Evolutionary conservation across 2,329 filamentous ascomycete species (phyloP), one percentile per base, ranked within the genome.

Genomic region (Cladosporium sp.): DNA sequence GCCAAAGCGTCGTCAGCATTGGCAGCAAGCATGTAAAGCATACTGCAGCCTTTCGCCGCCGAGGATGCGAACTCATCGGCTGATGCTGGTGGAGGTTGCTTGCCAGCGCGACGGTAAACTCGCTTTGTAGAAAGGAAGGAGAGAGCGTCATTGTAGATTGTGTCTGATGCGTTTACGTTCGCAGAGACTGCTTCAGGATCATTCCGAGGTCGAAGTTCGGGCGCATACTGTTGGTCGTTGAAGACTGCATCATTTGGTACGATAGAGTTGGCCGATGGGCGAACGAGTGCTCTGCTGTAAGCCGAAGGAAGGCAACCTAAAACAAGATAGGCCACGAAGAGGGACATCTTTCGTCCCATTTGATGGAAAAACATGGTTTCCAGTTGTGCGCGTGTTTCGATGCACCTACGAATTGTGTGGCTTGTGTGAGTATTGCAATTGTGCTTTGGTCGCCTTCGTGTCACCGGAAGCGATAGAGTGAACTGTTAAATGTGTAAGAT

Each of bases 11-110:
- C 38, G 6, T 59, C 56, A 1, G 28, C 34, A 15, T 37, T 52
- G 2, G 56, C 49, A 20, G 56, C 56, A n/a, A 59, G 30, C 56
- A 59, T 59, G 47, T 59, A 59, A 9, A 52, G 49, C 34, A 59
- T 36, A 8, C 40, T 59, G 30, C 56, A 59, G 17, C 56, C 56
- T 47, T 59, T 59, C 0, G 39, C 40, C 1, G 56, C 47, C 2
- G 40, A 52, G 6, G 49, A 7, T 1, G 28, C 34, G 38, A 52
- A 15, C 4, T 52, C 38, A n/a, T 19, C 12, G 19, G 37, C 56
- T 43, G 56, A 52, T 6, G 49, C 56, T 2, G 40, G 19, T 9
- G 49, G 8, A 15, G 47, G 56, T 34, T 59, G 38, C 7, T 52
- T 59, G n/a, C 19, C 19, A 9, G 42, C 34, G 3, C 54, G 54